A percentile compares a stretch with the other conserved stretches of the same genome.
Conservation (phyloP, 2,329 filamentous ascomycete genomes). For the Penicillium sclerotiorum region DNA sequence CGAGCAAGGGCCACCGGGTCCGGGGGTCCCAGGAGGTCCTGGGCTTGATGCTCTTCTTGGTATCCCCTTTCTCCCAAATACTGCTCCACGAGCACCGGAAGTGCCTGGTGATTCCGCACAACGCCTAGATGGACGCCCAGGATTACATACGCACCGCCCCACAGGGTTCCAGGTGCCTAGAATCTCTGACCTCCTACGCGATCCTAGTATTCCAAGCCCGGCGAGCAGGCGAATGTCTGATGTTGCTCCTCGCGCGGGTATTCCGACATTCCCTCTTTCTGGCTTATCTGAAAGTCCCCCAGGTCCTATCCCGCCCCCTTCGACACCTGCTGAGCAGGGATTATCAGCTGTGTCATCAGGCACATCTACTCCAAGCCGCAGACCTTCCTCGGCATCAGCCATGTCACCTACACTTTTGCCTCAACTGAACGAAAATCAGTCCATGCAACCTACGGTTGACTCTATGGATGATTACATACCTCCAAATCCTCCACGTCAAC, state of each 20-base stretch:
- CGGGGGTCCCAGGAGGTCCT: constrained; percentile 42
- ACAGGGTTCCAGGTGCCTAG: constrained; percentile 53
- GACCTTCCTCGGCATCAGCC: constrained; percentile 52
- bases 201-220: constrained; percentile 46
- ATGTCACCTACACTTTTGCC: constrained; percentile 41
- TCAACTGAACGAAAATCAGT: constrained; percentile 42
- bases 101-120: constrained; percentile 54
- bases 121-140: constrained; percentile 57
- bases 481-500: constrained; percentile 51
- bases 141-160: constrained; percentile 54
- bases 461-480: constrained; percentile 47
- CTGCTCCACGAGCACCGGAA: constrained; percentile 43
- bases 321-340: constrained; percentile 63
- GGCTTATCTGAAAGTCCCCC: constrained; percentile 58
- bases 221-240: constrained; percentile 37
- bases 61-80: constrained; percentile 49
- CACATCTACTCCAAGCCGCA: constrained; percentile 51
- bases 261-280: constrained; percentile 42
- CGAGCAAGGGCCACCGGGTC: constrained; percentile 49
- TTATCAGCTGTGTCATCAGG: constrained; percentile 59
- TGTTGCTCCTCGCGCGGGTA: constrained; percentile 28
- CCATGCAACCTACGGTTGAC: constrained; percentile 39
- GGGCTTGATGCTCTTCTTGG: constrained; percentile 51
- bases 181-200: constrained; percentile 57
- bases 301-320: constrained; percentile 64